These are phyloP conservation scores for Venturia aucupariae DNA, from an alignment of 2,329 filamentous ascomycete species.

Conservation along the genomic window DNA sequence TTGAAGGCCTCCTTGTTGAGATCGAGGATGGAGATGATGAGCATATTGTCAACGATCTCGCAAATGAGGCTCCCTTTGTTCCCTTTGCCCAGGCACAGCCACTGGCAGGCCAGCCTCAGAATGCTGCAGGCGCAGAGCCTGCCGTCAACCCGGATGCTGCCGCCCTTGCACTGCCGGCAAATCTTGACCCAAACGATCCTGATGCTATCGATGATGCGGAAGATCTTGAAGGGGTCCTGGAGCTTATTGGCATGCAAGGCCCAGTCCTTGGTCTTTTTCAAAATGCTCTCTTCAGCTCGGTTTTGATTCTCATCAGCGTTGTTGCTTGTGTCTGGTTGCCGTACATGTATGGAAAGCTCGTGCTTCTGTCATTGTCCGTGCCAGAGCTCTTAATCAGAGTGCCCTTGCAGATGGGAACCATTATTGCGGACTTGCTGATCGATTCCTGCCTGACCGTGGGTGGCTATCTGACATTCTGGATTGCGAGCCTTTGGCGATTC, in stretches of 20 bases:
- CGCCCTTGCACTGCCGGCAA: conserved; percentile 49
- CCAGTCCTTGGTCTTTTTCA: conserved; percentile 84
- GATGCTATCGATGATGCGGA: conserved; percentile 75
- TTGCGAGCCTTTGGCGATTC: neutral
- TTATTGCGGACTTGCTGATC: conserved; percentile 67
- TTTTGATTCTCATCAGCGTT: conserved; percentile 80
- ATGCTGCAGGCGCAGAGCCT: conserved; percentile 24
- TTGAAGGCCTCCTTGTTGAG: conserved; percentile 18
- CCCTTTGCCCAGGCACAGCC: conserved; percentile 40
- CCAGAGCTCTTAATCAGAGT: conserved; percentile 59
- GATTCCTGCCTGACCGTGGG: conserved; percentile 61
- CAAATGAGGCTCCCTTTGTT: conserved; percentile 52
- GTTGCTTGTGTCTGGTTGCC: conserved; percentile 80
- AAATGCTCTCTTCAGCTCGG: conserved; percentile 87
- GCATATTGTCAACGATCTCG: conserved; percentile 49
- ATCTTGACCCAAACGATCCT: conserved; percentile 57
- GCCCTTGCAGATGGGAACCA: conserved; percentile 63
- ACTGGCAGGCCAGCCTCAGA: conserved; percentile 18
- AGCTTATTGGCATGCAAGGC: conserved; percentile 92
- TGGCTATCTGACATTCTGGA: conserved; percentile 31
- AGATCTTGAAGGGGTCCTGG: conserved; percentile 91
- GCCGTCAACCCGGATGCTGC: conserved; percentile 29
- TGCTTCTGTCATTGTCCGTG: conserved; percentile 69
- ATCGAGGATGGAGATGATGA: conserved; percentile 41
- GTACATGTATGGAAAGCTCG: conserved; percentile 82